phyloP scores from a whole-genome alignment of 345 rosid species.

The Gossypium herbaceum region DNA sequence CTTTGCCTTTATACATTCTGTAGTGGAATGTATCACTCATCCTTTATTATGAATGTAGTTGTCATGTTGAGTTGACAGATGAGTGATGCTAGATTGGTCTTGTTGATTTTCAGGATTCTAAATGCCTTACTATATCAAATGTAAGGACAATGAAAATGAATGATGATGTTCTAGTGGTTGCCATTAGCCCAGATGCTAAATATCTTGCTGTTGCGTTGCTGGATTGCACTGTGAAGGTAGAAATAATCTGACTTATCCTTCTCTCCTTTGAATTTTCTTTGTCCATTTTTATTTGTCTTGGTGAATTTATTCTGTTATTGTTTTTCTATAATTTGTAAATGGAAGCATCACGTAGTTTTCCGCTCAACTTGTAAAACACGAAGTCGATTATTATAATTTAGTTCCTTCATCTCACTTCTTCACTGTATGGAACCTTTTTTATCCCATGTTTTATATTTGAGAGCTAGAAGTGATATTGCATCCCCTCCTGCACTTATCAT shows the following conservation, averaged over 20 bases:
- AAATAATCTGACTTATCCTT: conserved; percentile 1
- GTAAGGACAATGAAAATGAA: conserved; percentile 85
- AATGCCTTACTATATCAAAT: conserved; percentile 59
- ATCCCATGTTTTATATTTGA: background rate
- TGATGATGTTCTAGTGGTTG: conserved; percentile 84
- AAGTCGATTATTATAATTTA: background rate
- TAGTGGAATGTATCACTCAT: background rate
- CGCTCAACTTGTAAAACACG: background rate
- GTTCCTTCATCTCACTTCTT: conserved; percentile 2
- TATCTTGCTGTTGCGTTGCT: conserved; percentile 87
- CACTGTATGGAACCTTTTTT: background rate
- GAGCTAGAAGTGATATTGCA: background rate
- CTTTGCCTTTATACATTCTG: background rate
- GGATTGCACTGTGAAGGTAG: conserved; percentile 93
- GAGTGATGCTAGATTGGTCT: conserved; percentile 15
- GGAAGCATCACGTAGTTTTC: background rate
- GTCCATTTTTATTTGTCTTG: background rate
- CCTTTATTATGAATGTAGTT: background rate
- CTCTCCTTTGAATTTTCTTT: background rate
- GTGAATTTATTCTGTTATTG: background rate
- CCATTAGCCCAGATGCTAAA: conserved; percentile 84
- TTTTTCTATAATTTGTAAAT: background rate
- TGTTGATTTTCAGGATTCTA: conserved; percentile 53
- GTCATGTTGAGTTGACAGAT: background rate
- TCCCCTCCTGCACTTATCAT: background rate